phyloP scores from a whole-genome alignment of 2,329 filamentous ascomycete genomes.

The Penicillium frequentans region DNA sequence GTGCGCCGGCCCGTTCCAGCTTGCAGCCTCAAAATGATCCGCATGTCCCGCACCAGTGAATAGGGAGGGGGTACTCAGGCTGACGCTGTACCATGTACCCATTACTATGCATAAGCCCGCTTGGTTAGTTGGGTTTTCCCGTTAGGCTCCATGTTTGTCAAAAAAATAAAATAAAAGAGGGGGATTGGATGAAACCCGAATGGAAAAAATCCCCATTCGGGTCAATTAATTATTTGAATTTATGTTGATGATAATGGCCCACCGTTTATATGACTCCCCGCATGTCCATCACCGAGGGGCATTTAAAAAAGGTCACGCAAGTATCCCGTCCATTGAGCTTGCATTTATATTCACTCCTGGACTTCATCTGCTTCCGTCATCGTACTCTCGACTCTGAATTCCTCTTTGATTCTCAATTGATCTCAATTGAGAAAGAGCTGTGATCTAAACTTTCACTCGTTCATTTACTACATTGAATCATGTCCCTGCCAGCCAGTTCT shows the following conservation, averaged over 20 bases:
- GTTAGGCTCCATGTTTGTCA: slow-evolving; percentile 39
- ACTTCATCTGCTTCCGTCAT: slow-evolving; percentile 1
- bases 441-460: background rate
- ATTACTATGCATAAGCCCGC: slow-evolving; percentile 40
- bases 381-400: background rate
- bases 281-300: slow-evolving; percentile 27
- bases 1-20: slow-evolving; percentile 49
- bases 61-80: slow-evolving; percentile 30
- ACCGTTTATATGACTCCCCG: slow-evolving; percentile 41
- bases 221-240: background rate
- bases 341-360: slow-evolving; percentile 10
- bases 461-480: slow-evolving; percentile 8
- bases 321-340: slow-evolving; percentile 17
- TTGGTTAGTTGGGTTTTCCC: slow-evolving; percentile 34
- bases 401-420: slow-evolving; percentile 7
- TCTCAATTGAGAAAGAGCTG: slow-evolving; percentile 3
- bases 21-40: slow-evolving; percentile 47
- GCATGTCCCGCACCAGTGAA: slow-evolving; percentile 35
- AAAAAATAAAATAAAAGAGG: slow-evolving; percentile 8
- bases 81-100: slow-evolving; percentile 35
- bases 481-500: slow-evolving; percentile 25
- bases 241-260: slow-evolving; percentile 26
- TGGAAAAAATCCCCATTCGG: slow-evolving; percentile 1
- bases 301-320: slow-evolving; percentile 19
- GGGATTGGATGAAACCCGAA: background rate